Percentiles rank a stretch among this genome's conserved stretches.
Conservation (phyloP, 2,329 filamentous ascomycete species). For the Penicillium frequentans region DNA sequence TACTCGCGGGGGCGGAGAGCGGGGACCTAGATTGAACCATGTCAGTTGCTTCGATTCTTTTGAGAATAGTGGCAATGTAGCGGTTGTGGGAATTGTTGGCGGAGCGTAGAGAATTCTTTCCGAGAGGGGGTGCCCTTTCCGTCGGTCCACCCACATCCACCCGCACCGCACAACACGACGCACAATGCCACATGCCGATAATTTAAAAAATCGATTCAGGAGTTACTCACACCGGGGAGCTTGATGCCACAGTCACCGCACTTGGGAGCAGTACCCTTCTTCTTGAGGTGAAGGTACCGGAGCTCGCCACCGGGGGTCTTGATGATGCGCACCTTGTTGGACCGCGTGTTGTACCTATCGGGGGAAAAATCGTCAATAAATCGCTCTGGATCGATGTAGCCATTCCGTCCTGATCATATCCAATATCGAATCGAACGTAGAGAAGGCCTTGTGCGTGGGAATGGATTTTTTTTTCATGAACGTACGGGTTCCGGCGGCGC, state of each 20-base stretch:
- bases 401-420: slow-evolving; percentile 16
- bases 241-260: slow-evolving; percentile 99
- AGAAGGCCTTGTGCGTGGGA: slow-evolving; percentile 19
- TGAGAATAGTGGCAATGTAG: slow-evolving; percentile 2
- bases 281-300: slow-evolving; percentile 98
- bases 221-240: slow-evolving; percentile 87
- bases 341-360: slow-evolving; percentile 91
- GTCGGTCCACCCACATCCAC: slow-evolving; percentile 14
- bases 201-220: slow-evolving; percentile 21
- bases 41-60: slow-evolving; percentile 16
- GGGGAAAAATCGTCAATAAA: slow-evolving; percentile 34
- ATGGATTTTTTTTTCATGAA: slow-evolving; percentile 35
- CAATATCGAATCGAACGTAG: slow-evolving; percentile 18
- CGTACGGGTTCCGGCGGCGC: slow-evolving; percentile 79
- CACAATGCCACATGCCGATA: slow-evolving; percentile 13
- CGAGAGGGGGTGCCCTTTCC: slow-evolving; percentile 2
- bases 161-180: slow-evolving; percentile 14
- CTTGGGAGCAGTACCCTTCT: slow-evolving; percentile 97
- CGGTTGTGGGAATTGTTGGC: slow-evolving; percentile 6
- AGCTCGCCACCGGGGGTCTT: slow-evolving; percentile 97
- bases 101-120: slow-evolving; percentile 9
- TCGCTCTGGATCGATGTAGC: slow-evolving; percentile 13
- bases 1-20: slow-evolving; percentile 99
- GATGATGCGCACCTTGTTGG: slow-evolving; percentile 93
- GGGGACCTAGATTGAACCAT: slow-evolving; percentile 64